Percentiles rank a stretch among this genome's conserved stretches.
Conservation (phyloP, 1,284 basidiomycete species). For the Ustilago hordei region DNA sequence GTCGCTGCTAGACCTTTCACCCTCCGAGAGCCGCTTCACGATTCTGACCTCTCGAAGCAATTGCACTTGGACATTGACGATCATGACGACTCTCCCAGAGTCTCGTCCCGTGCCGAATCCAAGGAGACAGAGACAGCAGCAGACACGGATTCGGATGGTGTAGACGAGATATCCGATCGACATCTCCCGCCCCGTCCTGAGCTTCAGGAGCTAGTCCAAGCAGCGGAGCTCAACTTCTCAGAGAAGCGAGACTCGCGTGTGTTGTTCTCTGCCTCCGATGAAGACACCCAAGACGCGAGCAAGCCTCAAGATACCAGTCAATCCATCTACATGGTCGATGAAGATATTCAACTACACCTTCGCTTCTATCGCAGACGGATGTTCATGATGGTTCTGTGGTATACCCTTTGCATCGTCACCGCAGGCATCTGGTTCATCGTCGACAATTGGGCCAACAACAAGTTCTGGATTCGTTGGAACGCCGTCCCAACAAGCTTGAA, state of each 20-base stretch:
- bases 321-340: constrained; percentile 48
- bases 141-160: constrained; percentile 18
- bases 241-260: constrained; percentile 30
- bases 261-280: constrained; percentile 16
- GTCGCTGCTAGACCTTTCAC: constrained; percentile 11
- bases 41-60: constrained; percentile 21
- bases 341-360: constrained; percentile 51
- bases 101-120: constrained; percentile 11
- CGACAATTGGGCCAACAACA: constrained; percentile 47
- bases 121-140: constrained; percentile 11
- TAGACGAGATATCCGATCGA: constrained; percentile 24
- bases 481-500: constrained; percentile 15
- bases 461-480: constrained; percentile 49
- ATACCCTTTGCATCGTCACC: constrained; percentile 38
- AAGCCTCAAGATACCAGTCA: constrained; percentile 17
- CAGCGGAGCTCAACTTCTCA: background rate
- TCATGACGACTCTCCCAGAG: constrained; percentile 4
- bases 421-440: constrained; percentile 47
- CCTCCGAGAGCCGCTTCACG: constrained; percentile 36
- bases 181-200: constrained; percentile 41
- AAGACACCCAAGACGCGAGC: background rate
- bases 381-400: constrained; percentile 38
- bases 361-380: constrained; percentile 38
- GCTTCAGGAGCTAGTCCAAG: constrained; percentile 21
- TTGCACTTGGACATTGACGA: background rate